These are phyloP conservation scores for Naganishia vaughanmartiniae DNA, from an alignment of 768 basidiomycete species.

Conservation along the genomic window DNA sequence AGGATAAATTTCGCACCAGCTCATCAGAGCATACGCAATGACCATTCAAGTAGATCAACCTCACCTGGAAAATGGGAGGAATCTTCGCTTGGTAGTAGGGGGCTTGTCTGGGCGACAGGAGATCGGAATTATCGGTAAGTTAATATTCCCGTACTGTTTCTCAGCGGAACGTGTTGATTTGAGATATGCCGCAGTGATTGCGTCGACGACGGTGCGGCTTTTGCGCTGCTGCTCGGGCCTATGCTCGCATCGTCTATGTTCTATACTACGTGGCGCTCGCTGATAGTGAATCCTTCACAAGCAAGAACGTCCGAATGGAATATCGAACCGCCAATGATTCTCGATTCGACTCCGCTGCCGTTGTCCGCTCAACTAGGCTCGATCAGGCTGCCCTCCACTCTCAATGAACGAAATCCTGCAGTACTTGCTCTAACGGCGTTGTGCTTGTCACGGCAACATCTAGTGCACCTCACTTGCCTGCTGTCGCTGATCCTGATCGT, in stretches of 20 bases:
- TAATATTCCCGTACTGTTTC: too few relatives aligned
- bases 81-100: slow-evolving; percentile 35
- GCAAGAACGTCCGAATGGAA: slow-evolving; percentile 59
- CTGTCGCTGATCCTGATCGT: slow-evolving; percentile 75
- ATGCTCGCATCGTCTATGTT: slow-evolving; percentile 71
- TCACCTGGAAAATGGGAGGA: slow-evolving; percentile 1
- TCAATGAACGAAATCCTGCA: slow-evolving; percentile 9
- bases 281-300: neutral
- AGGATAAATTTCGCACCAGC: slow-evolving; percentile 24
- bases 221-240: slow-evolving; percentile 78
- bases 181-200: slow-evolving; percentile 60
- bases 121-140: slow-evolving; percentile 39
- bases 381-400: slow-evolving; percentile 56
- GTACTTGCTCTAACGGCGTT: slow-evolving; percentile 46
- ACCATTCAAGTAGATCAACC: neutral
- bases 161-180: slow-evolving; percentile 4
- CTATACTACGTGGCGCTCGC: slow-evolving; percentile 54
- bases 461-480: slow-evolving; percentile 75
- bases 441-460: slow-evolving; percentile 67
- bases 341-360: slow-evolving; percentile 52
- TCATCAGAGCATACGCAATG: slow-evolving; percentile 9
- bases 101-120: slow-evolving; percentile 52
- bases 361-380: slow-evolving; percentile 55
- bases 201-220: slow-evolving; percentile 78
- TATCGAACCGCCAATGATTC: slow-evolving; percentile 68